A percentile compares a stretch with the other conserved stretches of the same genome.
Evolutionary conservation across 495 filamentous ascomycete species (phyloP).

Genomic region (Ramalina intermedia): DNA sequence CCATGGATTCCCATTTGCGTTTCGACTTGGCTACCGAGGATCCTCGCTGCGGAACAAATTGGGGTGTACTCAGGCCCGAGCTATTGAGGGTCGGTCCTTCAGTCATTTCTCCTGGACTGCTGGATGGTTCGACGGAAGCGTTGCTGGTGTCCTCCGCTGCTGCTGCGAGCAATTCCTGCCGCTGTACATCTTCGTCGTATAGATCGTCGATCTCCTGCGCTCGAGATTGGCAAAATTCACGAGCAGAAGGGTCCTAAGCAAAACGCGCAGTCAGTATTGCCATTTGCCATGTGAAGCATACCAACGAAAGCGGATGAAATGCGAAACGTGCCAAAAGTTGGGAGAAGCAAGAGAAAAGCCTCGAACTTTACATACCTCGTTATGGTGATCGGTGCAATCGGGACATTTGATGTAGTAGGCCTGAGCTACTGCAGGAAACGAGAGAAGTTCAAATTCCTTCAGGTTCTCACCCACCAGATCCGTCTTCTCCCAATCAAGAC

Average conservation of each 20-base stretch:
- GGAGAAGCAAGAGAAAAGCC: background rate
- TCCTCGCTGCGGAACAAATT: background rate
- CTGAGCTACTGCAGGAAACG: slow-evolving; percentile 25
- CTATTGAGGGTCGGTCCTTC: slow-evolving; percentile 26
- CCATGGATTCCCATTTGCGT: too few relatives aligned
- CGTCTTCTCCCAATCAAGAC: slow-evolving; percentile 39
- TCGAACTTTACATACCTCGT: slow-evolving; percentile 15
- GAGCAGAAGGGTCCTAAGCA: background rate
- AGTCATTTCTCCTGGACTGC: slow-evolving; percentile 20
- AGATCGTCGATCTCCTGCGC: slow-evolving; percentile 13
- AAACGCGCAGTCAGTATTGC: too few relatives aligned
- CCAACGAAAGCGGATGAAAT: too few relatives aligned
- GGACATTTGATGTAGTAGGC: slow-evolving; percentile 40
- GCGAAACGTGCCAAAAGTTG: too few relatives aligned
- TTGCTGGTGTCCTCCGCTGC: background rate
- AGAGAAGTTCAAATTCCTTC: slow-evolving; percentile 35
- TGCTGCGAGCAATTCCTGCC: slow-evolving; percentile 4
- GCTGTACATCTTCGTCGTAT: slow-evolving; percentile 12
- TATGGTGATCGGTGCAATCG: slow-evolving; percentile 25
- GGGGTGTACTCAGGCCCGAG: slow-evolving; percentile 22
- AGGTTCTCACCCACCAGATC: slow-evolving; percentile 36
- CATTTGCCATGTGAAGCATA: too few relatives aligned
- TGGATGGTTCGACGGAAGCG: slow-evolving; percentile 5
- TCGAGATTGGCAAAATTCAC: slow-evolving; percentile 13
- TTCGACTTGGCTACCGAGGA: too few relatives aligned